Base-by-base conservation (phyloP, 1,284 basidiomycete genomes). In the Ceratobasidium sp. region DNA sequence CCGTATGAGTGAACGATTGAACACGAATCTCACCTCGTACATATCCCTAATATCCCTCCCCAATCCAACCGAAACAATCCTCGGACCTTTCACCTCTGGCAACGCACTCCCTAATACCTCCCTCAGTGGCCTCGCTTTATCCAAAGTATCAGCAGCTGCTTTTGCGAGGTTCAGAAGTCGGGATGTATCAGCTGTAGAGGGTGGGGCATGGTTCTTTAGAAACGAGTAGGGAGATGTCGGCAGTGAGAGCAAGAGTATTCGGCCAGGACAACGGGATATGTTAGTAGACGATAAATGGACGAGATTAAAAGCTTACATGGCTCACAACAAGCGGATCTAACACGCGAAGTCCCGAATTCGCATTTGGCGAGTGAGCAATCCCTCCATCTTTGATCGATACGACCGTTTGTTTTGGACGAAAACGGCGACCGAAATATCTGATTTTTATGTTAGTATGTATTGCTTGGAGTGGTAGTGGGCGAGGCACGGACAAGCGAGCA, bases 371-470 rank as follows among this genome's bases (percentile, higher is more conserved):
- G 49, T 49, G 54, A 8, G 47, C 21, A 6, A 70, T 11, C 32
- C 67, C 67, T 16, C 67, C 67, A 8, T 55, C 55, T 18, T 59
- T 47, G 54, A 70, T 59, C 26, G 54, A 70, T 9, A 70, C 35
- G 1, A 55, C 41, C 4, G 43, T 70, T 46, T 70, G 67, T 30
- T 70, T 70, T 6, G 67, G 55, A 28, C 67, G 67, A 44, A 70
- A 70, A 18, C 67, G 54, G 2, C 67, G 54, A 13, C 67, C 67
- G 43, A 70, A 70, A 35, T 70, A 70, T 30, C 67, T 70, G 38
- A 9, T 9, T 38, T 38, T 38, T 38, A n/a, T n/a, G n/a, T n/a
- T n/a, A n/a, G n/a, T n/a, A n/a, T n/a, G n/a, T n/a, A n/a, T n/a
- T n/a, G n/a, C n/a, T n/a, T n/a, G n/a, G n/a, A n/a, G n/a, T n/a